phyloP scores from a whole-genome alignment of 441 rosid genomes.

The Oxalis stricta region DNA sequence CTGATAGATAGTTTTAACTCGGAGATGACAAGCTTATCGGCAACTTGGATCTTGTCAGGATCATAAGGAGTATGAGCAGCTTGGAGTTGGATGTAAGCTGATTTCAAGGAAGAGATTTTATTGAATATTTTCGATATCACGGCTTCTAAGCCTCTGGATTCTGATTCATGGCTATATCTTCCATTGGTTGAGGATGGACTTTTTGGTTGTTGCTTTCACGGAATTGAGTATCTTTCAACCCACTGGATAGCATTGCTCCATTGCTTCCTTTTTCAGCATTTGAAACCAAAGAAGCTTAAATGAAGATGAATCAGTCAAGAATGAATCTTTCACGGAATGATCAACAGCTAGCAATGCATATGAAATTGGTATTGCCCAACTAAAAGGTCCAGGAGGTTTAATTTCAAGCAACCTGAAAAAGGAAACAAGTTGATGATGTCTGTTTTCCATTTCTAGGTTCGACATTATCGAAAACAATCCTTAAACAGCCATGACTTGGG shows the following conservation, averaged over 20 bases:
- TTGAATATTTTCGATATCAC: constrained; percentile 65
- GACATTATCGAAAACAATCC: too few species aligned
- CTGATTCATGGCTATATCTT: constrained; percentile 65
- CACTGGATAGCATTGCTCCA: constrained; percentile 84
- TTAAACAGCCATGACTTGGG: too few species aligned
- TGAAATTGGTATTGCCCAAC: too few species aligned
- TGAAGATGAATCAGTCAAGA: too few species aligned
- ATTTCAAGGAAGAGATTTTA: constrained; percentile 76
- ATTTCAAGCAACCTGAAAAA: too few species aligned
- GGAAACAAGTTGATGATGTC: too few species aligned
- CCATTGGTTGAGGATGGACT: constrained; percentile 97
- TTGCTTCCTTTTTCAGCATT: too few species aligned
- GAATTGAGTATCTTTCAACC: constrained; percentile 75
- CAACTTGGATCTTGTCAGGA: constrained; percentile 85
- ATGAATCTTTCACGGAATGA: too few species aligned
- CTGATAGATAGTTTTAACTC: constrained; percentile 79
- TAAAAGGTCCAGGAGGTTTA: too few species aligned
- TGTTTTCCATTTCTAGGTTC: too few species aligned
- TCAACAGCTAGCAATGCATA: too few species aligned
- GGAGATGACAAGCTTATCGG: constrained; percentile 71
- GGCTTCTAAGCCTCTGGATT: constrained; percentile 82
- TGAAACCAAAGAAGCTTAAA: too few species aligned
- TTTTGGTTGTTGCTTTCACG: constrained; percentile 77
- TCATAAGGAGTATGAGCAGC: constrained; percentile 93
- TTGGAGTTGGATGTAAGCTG: constrained; percentile 88